Percentiles rank a stretch among this genome's conserved stretches.
Evolutionary conservation across 345 rosid genomes (phyloP).

Genomic region (Chamaenerion angustifolium): DNA sequence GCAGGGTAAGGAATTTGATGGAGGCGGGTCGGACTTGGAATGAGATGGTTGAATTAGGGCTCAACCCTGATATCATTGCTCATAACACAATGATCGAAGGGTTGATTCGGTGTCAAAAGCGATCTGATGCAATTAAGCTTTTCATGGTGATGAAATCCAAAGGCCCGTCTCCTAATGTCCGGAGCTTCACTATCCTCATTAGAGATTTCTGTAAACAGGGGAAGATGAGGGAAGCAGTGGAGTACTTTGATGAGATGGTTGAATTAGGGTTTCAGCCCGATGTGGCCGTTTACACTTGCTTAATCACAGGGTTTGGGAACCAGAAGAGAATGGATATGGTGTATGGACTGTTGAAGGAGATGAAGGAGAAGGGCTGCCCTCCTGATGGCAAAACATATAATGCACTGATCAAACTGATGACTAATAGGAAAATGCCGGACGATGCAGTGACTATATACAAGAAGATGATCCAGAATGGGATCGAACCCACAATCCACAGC

Average conservation of each 20-base stretch:
- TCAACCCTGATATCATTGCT: conserved; percentile 58
- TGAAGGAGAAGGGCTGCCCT: conserved; percentile 62
- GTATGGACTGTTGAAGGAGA: conserved; percentile 52
- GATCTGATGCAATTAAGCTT: conserved; percentile 68
- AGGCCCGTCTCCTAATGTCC: conserved; percentile 57
- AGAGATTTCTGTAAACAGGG: conserved; percentile 60
- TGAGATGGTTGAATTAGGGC: conserved; percentile 67
- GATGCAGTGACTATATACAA: conserved; percentile 54
- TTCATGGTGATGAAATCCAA: conserved; percentile 74
- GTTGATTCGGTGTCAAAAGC: conserved; percentile 47
- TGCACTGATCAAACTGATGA: conserved; percentile 65
- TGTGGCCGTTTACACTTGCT: conserved; percentile 66
- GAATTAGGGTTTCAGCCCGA: conserved; percentile 47
- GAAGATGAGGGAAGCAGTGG: conserved; percentile 56
- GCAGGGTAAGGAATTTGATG: conserved; percentile 63
- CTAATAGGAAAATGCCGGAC: conserved; percentile 45
- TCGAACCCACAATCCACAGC: conserved; percentile 60
- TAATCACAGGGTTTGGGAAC: conserved; percentile 75
- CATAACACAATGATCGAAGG: conserved; percentile 77
- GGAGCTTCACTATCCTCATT: conserved; percentile 64
- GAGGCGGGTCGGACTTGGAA: conserved; percentile 93
- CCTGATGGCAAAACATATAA: conserved; percentile 82
- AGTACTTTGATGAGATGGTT: conserved; percentile 65
- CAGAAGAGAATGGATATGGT: conserved; percentile 58
- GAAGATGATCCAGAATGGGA: conserved; percentile 47